phyloP scores from a whole-genome alignment of 441 rosid genomes.

The Biscutella laevigata region DNA sequence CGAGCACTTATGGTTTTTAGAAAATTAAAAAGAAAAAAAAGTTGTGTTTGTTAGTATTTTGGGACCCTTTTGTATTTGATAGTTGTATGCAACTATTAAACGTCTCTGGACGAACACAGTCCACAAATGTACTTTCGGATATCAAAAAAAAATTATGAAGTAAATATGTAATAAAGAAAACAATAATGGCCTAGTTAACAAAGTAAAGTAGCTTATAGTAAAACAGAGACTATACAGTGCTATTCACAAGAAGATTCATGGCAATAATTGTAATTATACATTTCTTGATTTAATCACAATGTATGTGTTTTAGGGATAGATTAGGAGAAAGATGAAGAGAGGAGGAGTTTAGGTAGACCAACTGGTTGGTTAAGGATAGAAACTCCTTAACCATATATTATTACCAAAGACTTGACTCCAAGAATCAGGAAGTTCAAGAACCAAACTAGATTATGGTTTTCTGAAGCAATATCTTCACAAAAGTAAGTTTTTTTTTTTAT shows the following conservation, averaged over 20 bases:
- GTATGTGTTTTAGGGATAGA: conserved; percentile 29
- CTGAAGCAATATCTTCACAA: conserved; percentile 28
- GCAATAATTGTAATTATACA: no score
- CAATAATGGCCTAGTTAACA: background rate
- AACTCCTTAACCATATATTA: conserved; percentile 24
- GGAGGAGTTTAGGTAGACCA: conserved; percentile 97
- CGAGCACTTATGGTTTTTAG: conserved; percentile 18
- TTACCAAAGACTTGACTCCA: conserved; percentile 18
- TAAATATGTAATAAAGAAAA: conserved; percentile 3
- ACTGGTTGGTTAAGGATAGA: conserved; percentile 29
- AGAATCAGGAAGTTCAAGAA: conserved; percentile 27
- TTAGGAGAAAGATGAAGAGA: conserved; percentile 31
- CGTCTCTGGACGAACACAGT: conserved; percentile 21
- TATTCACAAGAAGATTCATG: no score
- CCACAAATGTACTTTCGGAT: conserved; percentile 17
- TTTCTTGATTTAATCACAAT: background rate
- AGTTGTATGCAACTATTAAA: conserved; percentile 22
- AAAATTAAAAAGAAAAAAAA: background rate
- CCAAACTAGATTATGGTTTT: conserved; percentile 30
- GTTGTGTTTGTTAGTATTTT: conserved; percentile 18
- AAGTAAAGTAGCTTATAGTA: background rate
- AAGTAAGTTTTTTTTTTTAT: conserved; percentile 11
- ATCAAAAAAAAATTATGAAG: background rate
- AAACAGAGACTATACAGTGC: background rate
- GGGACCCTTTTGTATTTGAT: conserved; percentile 22